Percentiles rank a stretch among this genome's conserved stretches.
These are phyloP conservation scores for Talaromyces funiculosus DNA, from an alignment of 2,329 filamentous ascomycete species.

Conservation along the genomic window DNA sequence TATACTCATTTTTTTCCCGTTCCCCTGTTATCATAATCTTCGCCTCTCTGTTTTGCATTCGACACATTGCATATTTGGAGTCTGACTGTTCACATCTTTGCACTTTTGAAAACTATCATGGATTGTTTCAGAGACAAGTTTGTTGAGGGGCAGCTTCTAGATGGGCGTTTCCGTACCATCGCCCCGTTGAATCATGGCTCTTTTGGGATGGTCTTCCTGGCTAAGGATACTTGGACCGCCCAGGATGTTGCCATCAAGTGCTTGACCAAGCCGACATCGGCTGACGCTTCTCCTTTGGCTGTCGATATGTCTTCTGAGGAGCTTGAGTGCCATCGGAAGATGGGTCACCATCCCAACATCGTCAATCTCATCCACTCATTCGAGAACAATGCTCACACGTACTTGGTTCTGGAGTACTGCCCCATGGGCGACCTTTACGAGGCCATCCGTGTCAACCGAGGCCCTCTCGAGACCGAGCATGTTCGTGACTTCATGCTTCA, in stretches of 20 bases:
- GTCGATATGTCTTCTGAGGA: constrained; percentile 66
- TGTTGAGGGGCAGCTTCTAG: constrained; percentile 31
- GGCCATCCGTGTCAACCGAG: constrained; percentile 82
- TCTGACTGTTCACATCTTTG: constrained; percentile 17
- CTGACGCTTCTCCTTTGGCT: constrained; percentile 58
- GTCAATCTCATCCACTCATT: constrained; percentile 90
- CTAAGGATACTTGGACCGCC: constrained; percentile 69
- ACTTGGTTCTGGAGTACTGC: constrained; percentile 92
- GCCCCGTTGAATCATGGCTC: constrained; percentile 97
- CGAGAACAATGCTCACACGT: constrained; percentile 84
- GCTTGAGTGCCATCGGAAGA: constrained; percentile 66
- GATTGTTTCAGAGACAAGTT: constrained; percentile 34
- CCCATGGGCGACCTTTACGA: constrained; percentile 94
- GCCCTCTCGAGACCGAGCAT: constrained; percentile 90
- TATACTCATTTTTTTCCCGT: constrained; percentile 22
- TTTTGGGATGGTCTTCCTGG: constrained; percentile 97
- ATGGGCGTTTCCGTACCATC: constrained; percentile 81
- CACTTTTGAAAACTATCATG: constrained; percentile 18
- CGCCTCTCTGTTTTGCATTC: constrained; percentile 17
- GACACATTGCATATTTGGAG: constrained; percentile 17
- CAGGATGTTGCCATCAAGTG: constrained; percentile 93
- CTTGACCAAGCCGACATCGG: constrained; percentile 72
- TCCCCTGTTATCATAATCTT: constrained; percentile 26
- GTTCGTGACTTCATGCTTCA: constrained; percentile 97
- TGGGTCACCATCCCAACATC: constrained; percentile 80